Evolutionary conservation across 495 filamentous ascomycete species (phyloP).

Genomic region (Lindgomyces ingoldianus): DNA sequence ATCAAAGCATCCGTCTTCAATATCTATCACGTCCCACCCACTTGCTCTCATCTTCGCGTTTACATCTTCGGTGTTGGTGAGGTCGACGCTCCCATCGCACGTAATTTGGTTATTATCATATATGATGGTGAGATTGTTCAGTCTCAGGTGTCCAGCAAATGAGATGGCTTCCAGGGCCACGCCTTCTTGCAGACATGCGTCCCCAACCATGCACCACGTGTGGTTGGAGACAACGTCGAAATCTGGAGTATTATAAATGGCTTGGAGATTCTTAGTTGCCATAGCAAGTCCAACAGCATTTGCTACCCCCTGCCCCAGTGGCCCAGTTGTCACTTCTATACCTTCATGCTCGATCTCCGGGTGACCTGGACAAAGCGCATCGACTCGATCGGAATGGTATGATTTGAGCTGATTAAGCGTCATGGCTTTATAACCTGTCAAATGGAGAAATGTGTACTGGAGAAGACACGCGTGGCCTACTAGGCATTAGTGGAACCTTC

Average conservation of each 20-base stretch:
- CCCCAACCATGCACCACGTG: constrained; percentile 60
- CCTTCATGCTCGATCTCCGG: constrained; percentile 63
- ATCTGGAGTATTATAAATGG: constrained; percentile 55
- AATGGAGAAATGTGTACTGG: constrained; percentile 60
- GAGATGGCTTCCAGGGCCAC: constrained; percentile 61
- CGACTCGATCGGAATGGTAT: constrained; percentile 57
- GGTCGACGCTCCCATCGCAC: constrained; percentile 59
- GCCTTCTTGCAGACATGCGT: constrained; percentile 62
- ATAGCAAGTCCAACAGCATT: constrained; percentile 64
- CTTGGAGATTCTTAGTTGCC: constrained; percentile 58
- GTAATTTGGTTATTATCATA: constrained; percentile 63
- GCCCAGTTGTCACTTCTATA: constrained; percentile 65
- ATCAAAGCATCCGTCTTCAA: constrained; percentile 57
- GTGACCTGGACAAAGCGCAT: constrained; percentile 58
- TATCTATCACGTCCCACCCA: constrained; percentile 60
- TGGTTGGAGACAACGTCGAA: constrained; percentile 54
- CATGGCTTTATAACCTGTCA: constrained; percentile 60
- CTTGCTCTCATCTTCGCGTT: constrained; percentile 60
- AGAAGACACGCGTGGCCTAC: constrained; percentile 60
- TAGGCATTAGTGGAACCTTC: background rate
- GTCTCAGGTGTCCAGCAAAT: constrained; percentile 56
- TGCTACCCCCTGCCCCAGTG: constrained; percentile 60
- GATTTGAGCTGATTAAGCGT: constrained; percentile 61
- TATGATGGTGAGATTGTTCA: constrained; percentile 58
- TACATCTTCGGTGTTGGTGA: constrained; percentile 59